Base-by-base conservation (phyloP, 75 land plant genomes). In the Gnetum montanum region DNA sequence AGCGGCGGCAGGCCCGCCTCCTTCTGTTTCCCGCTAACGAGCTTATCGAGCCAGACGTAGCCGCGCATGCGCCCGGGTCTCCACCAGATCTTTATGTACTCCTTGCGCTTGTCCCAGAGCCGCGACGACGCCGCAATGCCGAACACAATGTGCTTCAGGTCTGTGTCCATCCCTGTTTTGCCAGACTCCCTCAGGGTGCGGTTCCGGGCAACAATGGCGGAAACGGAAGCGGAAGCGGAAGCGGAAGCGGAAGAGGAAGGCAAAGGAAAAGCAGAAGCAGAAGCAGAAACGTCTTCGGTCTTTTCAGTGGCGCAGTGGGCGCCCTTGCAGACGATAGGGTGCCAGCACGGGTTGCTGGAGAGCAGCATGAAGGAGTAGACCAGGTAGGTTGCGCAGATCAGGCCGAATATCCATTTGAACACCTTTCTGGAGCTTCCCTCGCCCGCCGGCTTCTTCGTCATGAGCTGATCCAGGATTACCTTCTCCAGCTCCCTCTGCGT, bases 71-170 rank as follows among this genome's bases (percentile, higher is more conserved):
- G 31, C 36, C 58, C 26, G 5, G 82, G 78, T 22, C 72, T 65
- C 82, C 82, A 85, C 89, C 89, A 85, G 23, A 68, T 44, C 70
- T 74, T 74, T 38, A 77, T 59, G 58, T 83, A 85, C 53, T 71
- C 70, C 33, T 77, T 70, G n/a, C 89, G 57, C 55, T 49, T 61
- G 8, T 70, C 64, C 89, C 89, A 85, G 16, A 71, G 43, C 41
- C 58, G 51, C 3, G 89, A 57, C 5, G 89, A 77, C 18, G 78
- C 77, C 18, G 82, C 86, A 12, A 85, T 77, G 43, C 78, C 82
- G 64, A 85, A 85, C 30, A 78, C 89, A 11, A 84, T 63, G 49
- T 84, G 77, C 47, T 52, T 51, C n/a, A 73, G 45, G 16, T 55
- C 59, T 0, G 76, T 73, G 24, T 18, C 50, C 12, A 3, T 48